A percentile compares a stretch with the other conserved stretches of the same genome.
These are phyloP conservation scores for Tuber umbilicatum DNA, from an alignment of 495 filamentous ascomycete genomes.

Conservation along the genomic window DNA sequence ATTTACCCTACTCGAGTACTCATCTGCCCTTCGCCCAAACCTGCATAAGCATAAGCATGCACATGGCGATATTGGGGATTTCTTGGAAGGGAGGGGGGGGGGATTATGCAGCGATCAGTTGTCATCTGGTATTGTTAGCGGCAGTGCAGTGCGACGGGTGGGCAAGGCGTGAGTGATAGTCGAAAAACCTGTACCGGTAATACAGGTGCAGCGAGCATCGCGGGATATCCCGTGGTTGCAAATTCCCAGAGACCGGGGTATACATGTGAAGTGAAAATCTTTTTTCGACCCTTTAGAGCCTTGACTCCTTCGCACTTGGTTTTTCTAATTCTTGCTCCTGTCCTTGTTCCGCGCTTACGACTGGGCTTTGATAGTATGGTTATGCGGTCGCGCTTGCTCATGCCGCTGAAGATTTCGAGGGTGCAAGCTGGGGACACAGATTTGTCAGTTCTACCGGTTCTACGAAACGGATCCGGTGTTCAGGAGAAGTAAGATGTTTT, in stretches of 20 bases:
- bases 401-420: too few relatives aligned
- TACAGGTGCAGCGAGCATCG: background rate
- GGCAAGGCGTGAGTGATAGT: too few relatives aligned
- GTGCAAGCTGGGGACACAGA: too few relatives aligned
- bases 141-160: background rate
- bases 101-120: background rate
- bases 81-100: background rate
- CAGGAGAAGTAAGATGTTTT: background rate
- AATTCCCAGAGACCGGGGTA: background rate
- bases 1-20: background rate
- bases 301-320: background rate
- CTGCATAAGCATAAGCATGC: background rate
- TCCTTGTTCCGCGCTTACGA: background rate
- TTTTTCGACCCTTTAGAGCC: background rate
- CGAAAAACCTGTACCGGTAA: too few relatives aligned
- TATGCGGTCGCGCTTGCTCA: background rate
- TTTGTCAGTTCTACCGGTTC: background rate
- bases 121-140: background rate
- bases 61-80: constrained; percentile 1
- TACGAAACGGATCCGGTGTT: background rate
- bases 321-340: background rate
- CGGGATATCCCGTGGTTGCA: background rate
- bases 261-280: background rate
- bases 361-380: background rate
- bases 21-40: background rate